phyloP scores from a whole-genome alignment of 108 stramenopile genomes.

The Nitzschia inconspicua region DNA sequence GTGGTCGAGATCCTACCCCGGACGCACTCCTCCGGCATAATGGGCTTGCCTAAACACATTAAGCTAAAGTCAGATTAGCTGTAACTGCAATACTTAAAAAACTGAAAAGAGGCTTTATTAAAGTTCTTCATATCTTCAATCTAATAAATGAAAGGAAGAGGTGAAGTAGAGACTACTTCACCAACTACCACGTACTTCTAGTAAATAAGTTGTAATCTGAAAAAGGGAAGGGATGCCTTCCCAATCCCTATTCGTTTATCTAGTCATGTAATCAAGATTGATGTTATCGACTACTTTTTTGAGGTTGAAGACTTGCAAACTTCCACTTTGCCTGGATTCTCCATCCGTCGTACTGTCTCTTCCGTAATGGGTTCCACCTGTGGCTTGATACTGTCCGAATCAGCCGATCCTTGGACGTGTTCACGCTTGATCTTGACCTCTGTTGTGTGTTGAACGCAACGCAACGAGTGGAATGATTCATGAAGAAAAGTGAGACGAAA shows the following conservation, averaged over 20 bases:
- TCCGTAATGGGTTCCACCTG: conserved; percentile 76
- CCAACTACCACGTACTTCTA: too few relatives aligned
- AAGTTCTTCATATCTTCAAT: too few relatives aligned
- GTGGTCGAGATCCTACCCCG: conserved; percentile 92
- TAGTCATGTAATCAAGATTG: too few relatives aligned
- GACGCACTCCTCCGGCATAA: conserved; percentile 95
- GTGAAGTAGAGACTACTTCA: too few relatives aligned
- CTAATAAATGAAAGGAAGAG: too few relatives aligned
- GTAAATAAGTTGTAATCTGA: too few relatives aligned
- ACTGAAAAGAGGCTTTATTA: background rate
- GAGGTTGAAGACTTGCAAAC: conserved; percentile 33
- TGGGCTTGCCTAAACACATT: conserved; percentile 72
- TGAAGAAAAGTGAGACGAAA: background rate
- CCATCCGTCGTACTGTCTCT: conserved; percentile 44
- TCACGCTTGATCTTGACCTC: conserved; percentile 75
- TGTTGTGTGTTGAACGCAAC: conserved; percentile 11
- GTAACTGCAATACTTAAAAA: background rate
- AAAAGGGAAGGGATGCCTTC: too few relatives aligned
- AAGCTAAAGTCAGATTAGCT: background rate
- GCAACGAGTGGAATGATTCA: background rate
- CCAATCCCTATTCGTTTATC: too few relatives aligned
- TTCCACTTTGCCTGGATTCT: conserved; percentile 38
- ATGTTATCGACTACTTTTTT: too few relatives aligned
- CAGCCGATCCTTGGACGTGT: conserved; percentile 51
- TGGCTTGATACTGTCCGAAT: conserved; percentile 44